Conservation (phyloP, 345 rosid species). For the Litchi chinensis region DNA sequence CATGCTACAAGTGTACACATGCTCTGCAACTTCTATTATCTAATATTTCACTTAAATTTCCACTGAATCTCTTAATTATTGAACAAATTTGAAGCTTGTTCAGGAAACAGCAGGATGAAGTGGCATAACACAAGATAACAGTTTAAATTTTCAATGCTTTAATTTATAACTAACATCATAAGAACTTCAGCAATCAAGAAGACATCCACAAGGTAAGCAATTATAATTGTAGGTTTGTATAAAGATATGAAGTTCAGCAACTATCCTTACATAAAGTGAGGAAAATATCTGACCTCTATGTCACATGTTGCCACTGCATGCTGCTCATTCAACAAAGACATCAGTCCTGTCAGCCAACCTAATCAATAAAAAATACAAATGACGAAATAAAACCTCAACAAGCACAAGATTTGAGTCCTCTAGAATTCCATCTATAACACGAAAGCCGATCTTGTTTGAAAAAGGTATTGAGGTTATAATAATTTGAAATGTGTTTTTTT, state of each 20-base stretch:
- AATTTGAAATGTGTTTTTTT: too few species aligned
- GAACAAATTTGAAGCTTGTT: background rate
- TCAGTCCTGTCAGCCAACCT: constrained; percentile 77
- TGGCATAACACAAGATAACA: background rate
- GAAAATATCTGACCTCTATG: constrained; percentile 71
- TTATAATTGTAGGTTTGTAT: background rate
- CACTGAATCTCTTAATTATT: background rate
- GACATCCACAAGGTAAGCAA: background rate
- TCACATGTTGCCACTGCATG: constrained; percentile 56
- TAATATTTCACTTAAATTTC: background rate
- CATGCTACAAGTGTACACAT: background rate
- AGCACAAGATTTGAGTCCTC: constrained; percentile 2
- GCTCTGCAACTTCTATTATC: background rate
- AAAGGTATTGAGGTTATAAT: background rate
- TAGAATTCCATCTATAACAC: background rate
- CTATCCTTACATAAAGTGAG: constrained; percentile 5
- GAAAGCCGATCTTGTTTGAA: background rate
- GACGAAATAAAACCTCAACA: constrained; percentile 44
- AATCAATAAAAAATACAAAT: constrained; percentile 53
- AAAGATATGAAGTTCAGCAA: background rate
- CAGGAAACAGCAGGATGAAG: background rate
- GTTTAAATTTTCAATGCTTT: background rate
- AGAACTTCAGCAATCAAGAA: background rate
- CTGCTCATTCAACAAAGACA: constrained; percentile 81
- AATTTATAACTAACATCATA: background rate